phyloP scores from a whole-genome alignment of 495 filamentous ascomycete genomes.

The Penicillium turbatum region DNA sequence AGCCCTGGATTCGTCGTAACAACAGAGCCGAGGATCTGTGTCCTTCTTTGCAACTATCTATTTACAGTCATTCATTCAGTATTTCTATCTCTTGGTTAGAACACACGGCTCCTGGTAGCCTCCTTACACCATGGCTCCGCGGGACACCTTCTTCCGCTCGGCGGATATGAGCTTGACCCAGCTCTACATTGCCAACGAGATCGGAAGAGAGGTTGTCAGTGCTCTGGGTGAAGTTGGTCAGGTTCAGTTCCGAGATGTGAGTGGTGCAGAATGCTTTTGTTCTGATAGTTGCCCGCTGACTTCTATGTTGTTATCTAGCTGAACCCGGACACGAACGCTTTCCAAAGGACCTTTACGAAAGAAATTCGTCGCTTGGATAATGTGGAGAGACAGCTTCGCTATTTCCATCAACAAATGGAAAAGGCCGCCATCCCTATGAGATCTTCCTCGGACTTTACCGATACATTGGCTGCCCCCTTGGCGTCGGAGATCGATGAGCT shows the following conservation, averaged over 20 bases:
- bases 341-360: conserved; percentile 95
- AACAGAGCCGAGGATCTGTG: conserved; percentile 11
- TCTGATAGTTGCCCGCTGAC: neutral
- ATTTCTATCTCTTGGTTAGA: conserved; percentile 21
- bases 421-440: conserved; percentile 80
- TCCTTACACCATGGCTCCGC: conserved; percentile 45
- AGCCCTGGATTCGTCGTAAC: neutral
- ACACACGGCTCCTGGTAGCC: conserved; percentile 28
- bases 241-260: conserved; percentile 94
- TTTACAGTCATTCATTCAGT: neutral
- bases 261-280: conserved; percentile 28
- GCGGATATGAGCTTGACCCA: conserved; percentile 99
- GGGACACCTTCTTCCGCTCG: conserved; percentile 98
- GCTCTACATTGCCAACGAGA: conserved; percentile 98
- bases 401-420: conserved; percentile 91
- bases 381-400: conserved; percentile 93
- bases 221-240: conserved; percentile 92
- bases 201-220: conserved; percentile 94
- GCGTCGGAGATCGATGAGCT: conserved; percentile 94
- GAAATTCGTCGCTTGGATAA: conserved; percentile 97
- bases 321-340: conserved; percentile 86
- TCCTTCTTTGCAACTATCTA: conserved; percentile 13
- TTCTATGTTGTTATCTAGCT: conserved; percentile 50
- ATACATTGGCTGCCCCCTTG: conserved; percentile 78
- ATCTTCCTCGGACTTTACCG: conserved; percentile 77